Conservation (phyloP, 2,329 filamentous ascomycete species). For the Xylariaceae sp. region DNA sequence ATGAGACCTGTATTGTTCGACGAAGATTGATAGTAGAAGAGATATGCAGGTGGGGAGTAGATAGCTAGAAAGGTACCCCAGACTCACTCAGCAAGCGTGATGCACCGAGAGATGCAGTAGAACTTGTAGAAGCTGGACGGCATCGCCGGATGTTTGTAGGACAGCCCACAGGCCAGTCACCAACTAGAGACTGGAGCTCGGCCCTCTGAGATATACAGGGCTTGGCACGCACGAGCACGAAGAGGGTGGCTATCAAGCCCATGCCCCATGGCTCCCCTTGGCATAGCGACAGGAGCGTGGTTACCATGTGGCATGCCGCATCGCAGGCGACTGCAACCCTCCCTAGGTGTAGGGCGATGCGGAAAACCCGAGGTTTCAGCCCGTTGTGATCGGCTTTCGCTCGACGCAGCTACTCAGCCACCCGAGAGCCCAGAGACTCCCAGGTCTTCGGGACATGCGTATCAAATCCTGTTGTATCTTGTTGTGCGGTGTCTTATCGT, state of each 20-base stretch:
- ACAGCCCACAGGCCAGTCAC: neutral
- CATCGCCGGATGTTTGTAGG: conserved; percentile 1
- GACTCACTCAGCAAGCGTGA: neutral
- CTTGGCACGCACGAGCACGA: neutral
- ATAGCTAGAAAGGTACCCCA: no score
- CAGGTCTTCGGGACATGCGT: neutral
- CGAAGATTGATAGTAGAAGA: neutral
- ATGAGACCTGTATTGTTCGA: neutral
- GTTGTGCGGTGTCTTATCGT: neutral
- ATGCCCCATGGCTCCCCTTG: neutral
- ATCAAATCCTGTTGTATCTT: no score
- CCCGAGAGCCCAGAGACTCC: neutral
- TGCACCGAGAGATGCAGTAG: conserved; percentile 9
- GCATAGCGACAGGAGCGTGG: neutral
- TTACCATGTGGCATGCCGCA: conserved; percentile 15
- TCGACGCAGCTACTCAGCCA: neutral
- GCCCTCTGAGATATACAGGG: neutral
- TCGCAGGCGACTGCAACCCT: conserved; percentile 13
- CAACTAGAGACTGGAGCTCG: neutral
- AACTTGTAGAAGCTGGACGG: neutral
- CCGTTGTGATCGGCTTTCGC: neutral
- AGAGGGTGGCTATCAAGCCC: neutral
- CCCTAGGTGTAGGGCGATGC: neutral
- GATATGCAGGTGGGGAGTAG: no score
- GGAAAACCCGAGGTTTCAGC: conserved; percentile 1